phyloP scores from a whole-genome alignment of 768 basidiomycete genomes.

The Tylopilus rubrobrunneus region DNA sequence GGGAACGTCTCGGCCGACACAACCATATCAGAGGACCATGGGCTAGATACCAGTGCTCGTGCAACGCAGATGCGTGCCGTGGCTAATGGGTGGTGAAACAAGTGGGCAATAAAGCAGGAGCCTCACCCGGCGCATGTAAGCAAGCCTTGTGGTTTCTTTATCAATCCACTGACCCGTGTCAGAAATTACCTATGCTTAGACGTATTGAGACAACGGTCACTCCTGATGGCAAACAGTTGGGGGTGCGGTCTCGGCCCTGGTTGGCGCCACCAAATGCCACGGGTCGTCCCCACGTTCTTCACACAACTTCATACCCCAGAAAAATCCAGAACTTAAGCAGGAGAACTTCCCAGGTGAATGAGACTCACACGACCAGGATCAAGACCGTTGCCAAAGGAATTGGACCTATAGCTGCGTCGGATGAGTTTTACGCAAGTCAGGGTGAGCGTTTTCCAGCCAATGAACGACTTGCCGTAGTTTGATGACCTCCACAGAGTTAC shows the following conservation, averaged over 20 bases:
- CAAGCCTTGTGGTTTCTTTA: constrained; percentile 6
- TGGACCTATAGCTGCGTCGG: constrained; percentile 1
- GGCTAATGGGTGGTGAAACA: constrained; percentile 50
- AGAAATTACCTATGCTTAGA: constrained; percentile 35
- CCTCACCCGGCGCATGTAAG: constrained; percentile 18
- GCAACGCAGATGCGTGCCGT: constrained; percentile 36
- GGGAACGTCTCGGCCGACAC: constrained; percentile 23
- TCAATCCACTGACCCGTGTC: constrained; percentile 8
- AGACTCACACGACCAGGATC: constrained; percentile 4
- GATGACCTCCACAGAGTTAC: constrained; percentile 9
- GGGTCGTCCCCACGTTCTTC: constrained; percentile 15
- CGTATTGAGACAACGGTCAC: constrained; percentile 48
- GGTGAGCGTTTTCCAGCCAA: constrained; percentile 11
- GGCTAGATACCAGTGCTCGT: constrained; percentile 18
- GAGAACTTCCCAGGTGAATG: constrained; percentile 7
- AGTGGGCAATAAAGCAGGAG: constrained; percentile 40
- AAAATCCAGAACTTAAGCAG: constrained; percentile 13
- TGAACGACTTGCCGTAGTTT: background rate
- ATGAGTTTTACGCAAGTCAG: constrained; percentile 8
- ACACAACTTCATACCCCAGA: constrained; percentile 17
- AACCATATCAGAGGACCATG: constrained; percentile 28
- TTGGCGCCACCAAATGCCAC: constrained; percentile 24
- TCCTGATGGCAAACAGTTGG: constrained; percentile 39
- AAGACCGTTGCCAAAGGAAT: constrained; percentile 5
- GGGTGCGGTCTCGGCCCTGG: constrained; percentile 23